Evolutionary conservation across 139 green algal genomes (phyloP).

Genomic region (Spirogloea muscicola): DNA sequence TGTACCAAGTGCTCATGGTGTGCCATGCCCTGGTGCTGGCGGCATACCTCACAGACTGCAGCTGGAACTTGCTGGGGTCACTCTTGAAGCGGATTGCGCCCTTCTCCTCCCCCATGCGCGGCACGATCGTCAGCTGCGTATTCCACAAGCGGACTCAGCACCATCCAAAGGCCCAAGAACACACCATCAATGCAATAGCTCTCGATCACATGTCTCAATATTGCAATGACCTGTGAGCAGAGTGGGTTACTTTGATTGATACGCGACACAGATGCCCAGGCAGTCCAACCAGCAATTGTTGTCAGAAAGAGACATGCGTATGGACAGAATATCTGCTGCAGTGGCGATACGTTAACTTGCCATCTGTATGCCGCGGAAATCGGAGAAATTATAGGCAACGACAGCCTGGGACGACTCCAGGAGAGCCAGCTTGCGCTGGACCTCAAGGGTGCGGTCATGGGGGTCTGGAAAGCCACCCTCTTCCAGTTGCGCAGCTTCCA

Average conservation of each 20-base stretch:
- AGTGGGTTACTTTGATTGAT: background rate
- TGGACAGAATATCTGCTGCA: no score
- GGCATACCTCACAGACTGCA: background rate
- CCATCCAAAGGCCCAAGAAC: no score
- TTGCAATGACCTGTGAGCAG: background rate
- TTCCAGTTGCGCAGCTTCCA: background rate
- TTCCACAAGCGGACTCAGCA: background rate
- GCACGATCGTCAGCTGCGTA: conserved; percentile 8
- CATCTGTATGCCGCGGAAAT: conserved; percentile 9
- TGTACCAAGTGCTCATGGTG: no score
- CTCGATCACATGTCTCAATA: no score
- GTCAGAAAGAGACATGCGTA: no score
- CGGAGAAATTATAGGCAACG: conserved; percentile 4
- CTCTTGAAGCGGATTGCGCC: conserved; percentile 10
- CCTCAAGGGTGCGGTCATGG: background rate
- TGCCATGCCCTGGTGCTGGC: background rate
- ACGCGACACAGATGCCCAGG: background rate
- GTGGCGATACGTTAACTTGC: background rate
- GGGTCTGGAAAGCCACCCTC: background rate
- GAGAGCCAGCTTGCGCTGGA: conserved; percentile 5
- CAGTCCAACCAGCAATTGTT: background rate
- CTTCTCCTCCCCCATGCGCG: conserved; percentile 23
- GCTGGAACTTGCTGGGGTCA: background rate
- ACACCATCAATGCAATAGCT: no score
- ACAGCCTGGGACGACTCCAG: conserved; percentile 2